Percentiles rank a stretch among this genome's conserved stretches.
Conservation (phyloP, 1,139 yeast genomes). For the Scheffersomyces illinoinensis region DNA sequence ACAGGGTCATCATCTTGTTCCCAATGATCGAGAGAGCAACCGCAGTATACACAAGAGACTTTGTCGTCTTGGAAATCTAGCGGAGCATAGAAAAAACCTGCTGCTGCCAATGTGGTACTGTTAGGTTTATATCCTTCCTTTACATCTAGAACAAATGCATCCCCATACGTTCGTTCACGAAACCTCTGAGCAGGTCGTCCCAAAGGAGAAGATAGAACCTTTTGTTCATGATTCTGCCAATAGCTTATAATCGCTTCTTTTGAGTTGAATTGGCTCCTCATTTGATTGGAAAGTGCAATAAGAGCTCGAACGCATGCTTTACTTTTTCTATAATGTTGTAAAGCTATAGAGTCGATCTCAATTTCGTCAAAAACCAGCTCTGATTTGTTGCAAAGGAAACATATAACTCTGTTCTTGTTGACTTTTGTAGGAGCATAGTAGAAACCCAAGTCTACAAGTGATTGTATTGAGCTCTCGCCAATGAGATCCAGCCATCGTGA, state of each 20-base stretch:
- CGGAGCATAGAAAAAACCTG: constrained; percentile 58
- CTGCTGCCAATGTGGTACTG: constrained; percentile 39
- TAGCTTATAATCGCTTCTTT: constrained; percentile 6
- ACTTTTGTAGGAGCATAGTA: constrained; percentile 59
- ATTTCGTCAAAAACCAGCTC: constrained; percentile 35
- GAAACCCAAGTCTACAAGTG: constrained; percentile 69
- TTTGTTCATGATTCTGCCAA: constrained; percentile 12
- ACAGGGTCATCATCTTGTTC: constrained; percentile 65
- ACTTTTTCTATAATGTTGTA: constrained; percentile 47
- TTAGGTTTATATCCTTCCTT: constrained; percentile 37
- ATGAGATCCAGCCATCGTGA: constrained; percentile 27
- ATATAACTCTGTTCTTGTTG: constrained; percentile 51
- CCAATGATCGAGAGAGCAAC: constrained; percentile 71
- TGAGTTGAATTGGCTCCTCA: constrained; percentile 8
- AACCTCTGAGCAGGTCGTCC: constrained; percentile 35
- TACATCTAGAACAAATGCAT: constrained; percentile 56
- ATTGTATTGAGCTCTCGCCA: constrained; percentile 32
- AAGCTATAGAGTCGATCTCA: constrained; percentile 31
- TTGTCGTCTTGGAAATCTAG: constrained; percentile 53
- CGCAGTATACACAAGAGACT: constrained; percentile 74
- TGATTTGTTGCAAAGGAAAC: constrained; percentile 58
- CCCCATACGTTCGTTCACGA: constrained; percentile 53
- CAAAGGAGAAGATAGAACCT: constrained; percentile 26
- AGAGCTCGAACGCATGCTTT: constrained; percentile 19
- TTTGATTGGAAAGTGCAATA: constrained; percentile 25